Conservation (phyloP, 169 alveolate species). For the Theileria parva region DNA sequence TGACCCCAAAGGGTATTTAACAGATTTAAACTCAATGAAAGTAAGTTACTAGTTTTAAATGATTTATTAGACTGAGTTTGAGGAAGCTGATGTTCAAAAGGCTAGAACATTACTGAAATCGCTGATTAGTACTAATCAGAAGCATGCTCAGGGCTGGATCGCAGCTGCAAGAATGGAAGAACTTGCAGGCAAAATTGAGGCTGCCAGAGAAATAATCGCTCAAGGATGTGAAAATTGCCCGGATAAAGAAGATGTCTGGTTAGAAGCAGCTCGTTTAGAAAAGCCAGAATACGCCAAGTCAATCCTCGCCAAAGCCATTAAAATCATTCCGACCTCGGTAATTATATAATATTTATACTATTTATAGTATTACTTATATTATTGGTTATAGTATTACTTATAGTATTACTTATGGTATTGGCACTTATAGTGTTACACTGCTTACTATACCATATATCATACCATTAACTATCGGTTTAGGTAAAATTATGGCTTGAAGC, state of each 20-base stretch:
- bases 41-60: conserved; percentile 20
- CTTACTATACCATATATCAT: too few species aligned
- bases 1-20: conserved; percentile 94
- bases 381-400: too few species aligned
- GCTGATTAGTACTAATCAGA: conserved; percentile 92
- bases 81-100: conserved; percentile 92
- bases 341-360: too few species aligned
- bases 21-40: conserved; percentile 87
- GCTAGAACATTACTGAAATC: conserved; percentile 88
- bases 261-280: conserved; percentile 97
- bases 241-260: conserved; percentile 97
- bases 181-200: conserved; percentile 88
- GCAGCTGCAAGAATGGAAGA: conserved; percentile 99
- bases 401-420: too few species aligned
- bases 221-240: conserved; percentile 95
- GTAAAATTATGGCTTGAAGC: conserved; percentile 96
- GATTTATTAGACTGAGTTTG: conserved; percentile 80
- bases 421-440: too few species aligned
- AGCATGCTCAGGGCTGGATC: conserved; percentile 97
- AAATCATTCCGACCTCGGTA: conserved; percentile 82
- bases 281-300: conserved; percentile 92
- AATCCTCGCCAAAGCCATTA: conserved; percentile 90
- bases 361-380: too few species aligned
- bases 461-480: too few species aligned
- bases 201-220: conserved; percentile 94